Conservation (phyloP, 1,284 basidiomycete species). For the Ustilago nuda region DNA sequence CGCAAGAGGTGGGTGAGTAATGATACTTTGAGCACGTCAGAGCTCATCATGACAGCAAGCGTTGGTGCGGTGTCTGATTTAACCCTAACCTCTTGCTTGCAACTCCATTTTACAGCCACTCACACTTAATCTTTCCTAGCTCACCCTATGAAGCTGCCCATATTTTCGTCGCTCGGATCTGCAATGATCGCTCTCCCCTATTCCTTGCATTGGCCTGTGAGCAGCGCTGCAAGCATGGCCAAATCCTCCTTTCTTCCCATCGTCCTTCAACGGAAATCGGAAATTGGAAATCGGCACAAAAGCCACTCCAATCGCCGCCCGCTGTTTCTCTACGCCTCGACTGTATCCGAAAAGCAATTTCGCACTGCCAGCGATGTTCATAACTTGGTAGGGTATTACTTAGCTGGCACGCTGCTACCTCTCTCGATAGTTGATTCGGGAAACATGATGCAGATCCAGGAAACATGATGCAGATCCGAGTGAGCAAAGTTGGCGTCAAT, state of each 20-base stretch:
- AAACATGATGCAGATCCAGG: too few species aligned
- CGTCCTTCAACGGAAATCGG: background rate
- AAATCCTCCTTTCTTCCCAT: background rate
- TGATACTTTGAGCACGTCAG: background rate
- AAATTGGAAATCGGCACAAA: background rate
- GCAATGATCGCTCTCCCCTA: conserved; percentile 1
- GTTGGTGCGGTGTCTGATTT: background rate
- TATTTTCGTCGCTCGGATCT: background rate
- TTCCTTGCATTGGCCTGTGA: conserved; percentile 1
- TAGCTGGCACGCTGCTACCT: background rate
- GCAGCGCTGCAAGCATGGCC: background rate
- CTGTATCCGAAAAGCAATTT: conserved; percentile 3
- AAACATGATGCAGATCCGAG: too few species aligned
- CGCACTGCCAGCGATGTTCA: background rate
- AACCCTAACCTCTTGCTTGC: too few species aligned
- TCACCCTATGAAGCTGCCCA: background rate
- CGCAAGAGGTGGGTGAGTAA: background rate
- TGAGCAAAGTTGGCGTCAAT: too few species aligned
- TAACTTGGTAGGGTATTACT: too few species aligned
- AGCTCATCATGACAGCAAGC: background rate
- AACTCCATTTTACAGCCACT: background rate
- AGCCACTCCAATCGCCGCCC: background rate
- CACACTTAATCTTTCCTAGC: background rate
- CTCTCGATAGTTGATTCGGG: too few species aligned
- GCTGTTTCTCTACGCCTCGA: background rate